Conservation (phyloP, 768 basidiomycete genomes). For the Antrodiella citrinella region DNA sequence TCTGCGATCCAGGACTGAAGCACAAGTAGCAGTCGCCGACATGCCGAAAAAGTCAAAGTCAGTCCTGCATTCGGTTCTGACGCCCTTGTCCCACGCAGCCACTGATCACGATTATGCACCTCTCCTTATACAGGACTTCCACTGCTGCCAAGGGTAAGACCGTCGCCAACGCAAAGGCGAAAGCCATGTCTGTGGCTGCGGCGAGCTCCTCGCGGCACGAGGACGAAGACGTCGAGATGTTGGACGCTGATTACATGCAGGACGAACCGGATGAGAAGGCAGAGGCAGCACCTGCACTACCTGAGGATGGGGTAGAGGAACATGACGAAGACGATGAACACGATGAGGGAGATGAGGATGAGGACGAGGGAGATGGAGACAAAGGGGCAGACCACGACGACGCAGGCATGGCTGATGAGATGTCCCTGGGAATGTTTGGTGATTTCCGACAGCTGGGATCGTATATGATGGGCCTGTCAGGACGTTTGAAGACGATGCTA, state of each 20-base stretch:
- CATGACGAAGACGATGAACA: constrained; percentile 44
- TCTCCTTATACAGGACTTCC: constrained; percentile 30
- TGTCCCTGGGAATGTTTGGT: constrained; percentile 75
- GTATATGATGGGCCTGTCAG: constrained; percentile 86
- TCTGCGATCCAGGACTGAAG: constrained; percentile 51
- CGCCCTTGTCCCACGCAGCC: constrained; percentile 9
- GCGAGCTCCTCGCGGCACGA: constrained; percentile 58
- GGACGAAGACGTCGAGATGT: constrained; percentile 73
- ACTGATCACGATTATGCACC: constrained; percentile 7
- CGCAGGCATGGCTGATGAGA: constrained; percentile 49
- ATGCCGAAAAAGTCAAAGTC: constrained; percentile 80
- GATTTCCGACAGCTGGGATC: constrained; percentile 85
- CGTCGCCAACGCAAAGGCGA: constrained; percentile 22
- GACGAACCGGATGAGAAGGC: constrained; percentile 36
- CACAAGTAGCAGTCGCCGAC: constrained; percentile 30
- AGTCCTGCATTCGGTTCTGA: constrained; percentile 2
- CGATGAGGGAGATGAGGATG: constrained; percentile 32
- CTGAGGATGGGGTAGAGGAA: constrained; percentile 38
- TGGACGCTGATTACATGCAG: constrained; percentile 52
- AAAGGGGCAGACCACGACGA: constrained; percentile 30
- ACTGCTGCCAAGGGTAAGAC: constrained; percentile 48
- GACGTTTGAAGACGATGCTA: constrained; percentile 84
- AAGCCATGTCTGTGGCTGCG: constrained; percentile 36
- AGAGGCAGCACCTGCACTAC: constrained; percentile 29
- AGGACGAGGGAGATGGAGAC: constrained; percentile 23